Conservation (phyloP, 176 grass and related monocot genomes). For the Paspalum vaginatum region DNA sequence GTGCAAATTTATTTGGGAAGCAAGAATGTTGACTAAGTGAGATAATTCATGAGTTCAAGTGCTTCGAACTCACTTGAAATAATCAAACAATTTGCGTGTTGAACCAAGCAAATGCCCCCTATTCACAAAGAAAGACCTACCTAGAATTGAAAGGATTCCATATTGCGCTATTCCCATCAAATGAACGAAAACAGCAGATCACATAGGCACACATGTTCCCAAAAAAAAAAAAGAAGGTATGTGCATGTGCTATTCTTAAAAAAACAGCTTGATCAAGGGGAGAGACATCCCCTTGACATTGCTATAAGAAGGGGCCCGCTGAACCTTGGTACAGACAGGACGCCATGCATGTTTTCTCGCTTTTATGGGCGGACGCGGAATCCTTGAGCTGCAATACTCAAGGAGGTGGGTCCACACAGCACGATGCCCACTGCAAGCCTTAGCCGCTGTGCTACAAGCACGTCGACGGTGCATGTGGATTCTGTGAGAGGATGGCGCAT, state of each 20-base stretch:
- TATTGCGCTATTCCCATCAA: slow-evolving; percentile 3
- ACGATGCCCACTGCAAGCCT: too few species aligned
- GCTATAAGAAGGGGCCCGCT: too few species aligned
- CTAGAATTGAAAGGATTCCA: not conserved
- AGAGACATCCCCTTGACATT: too few species aligned
- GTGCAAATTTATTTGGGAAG: not conserved
- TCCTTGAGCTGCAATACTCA: too few species aligned
- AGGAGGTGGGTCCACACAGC: too few species aligned
- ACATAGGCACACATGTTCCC: not conserved
- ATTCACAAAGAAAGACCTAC: slow-evolving; percentile 7
- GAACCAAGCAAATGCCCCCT: slow-evolving; percentile 25
- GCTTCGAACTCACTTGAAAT: not conserved
- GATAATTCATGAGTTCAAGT: not conserved
- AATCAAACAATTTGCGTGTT: slow-evolving; percentile 19
- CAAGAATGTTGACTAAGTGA: not conserved
- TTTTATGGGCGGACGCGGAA: too few species aligned
- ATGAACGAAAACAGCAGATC: slow-evolving; percentile 12
- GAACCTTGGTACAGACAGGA: too few species aligned
- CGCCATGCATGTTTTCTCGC: too few species aligned
- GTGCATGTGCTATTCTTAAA: not conserved
- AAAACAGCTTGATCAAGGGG: too few species aligned
- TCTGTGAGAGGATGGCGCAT: not conserved
- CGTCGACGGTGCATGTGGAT: not conserved
- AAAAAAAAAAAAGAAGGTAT: not conserved
- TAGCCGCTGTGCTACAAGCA: too few species aligned